Base-by-base conservation (phyloP, 345 rosid species). In the Eucalyptus pauciflora region DNA sequence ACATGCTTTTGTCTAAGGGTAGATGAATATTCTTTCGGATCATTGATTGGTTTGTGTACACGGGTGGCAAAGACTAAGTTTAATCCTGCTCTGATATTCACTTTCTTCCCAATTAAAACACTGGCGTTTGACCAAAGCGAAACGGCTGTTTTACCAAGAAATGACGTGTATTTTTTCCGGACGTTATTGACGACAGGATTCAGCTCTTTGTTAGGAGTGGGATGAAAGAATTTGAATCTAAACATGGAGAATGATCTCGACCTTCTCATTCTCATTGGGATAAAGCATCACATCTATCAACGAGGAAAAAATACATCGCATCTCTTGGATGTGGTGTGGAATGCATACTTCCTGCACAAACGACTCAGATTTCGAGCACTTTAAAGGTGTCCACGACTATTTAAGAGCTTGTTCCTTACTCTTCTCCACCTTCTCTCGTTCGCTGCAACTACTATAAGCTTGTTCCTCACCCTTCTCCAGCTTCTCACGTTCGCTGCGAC, bases 401-500 rank as follows among this genome's bases (percentile, higher is more conserved):
- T 92, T 95, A 92, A 92, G 69, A 95, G 96, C 92, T 91, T 92
- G 43, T 95, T 92, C 54, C 96, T 93, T 49, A 93, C 64, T 90
- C 93, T 91, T 90, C 92, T 94, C 99, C 96, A 95, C 43, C 97
- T 90, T 86, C 97, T 94, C 86, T 95, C 99, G 18, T 94, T 94
- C 51, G 97, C 97, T 6, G 97, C 97, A 12, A 95, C 96, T 67
- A 94, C 96, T 92, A 94, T 92, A 83, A 95, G 97, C 92, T 91
- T 92, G 52, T 95, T 92, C 50, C 96, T 94, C 14, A 93, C 79
- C 90, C 93, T 91, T 90, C 92, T 95, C 98, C 97, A 95, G 37
- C 97, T 90, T 85, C 97, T 94, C 86, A 94, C 98, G 25, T 95
- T 94, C 50, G 97, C 97, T 87, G 91, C 97, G 25, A 95, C 96